Base-by-base conservation (phyloP, 1,284 basidiomycete species). In the Pholiota adiposa region DNA sequence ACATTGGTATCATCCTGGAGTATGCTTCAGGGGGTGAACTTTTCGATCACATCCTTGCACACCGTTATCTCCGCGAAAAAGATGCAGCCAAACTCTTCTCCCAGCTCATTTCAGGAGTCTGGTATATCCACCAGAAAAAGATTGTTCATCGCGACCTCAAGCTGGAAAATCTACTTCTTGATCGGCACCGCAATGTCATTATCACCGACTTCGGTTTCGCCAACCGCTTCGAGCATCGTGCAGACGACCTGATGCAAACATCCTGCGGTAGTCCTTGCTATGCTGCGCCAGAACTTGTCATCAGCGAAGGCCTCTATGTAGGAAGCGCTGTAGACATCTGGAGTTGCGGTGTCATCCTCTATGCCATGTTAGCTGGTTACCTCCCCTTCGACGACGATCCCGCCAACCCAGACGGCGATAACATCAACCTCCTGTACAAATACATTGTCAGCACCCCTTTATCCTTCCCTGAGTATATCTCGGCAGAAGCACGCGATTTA, bases 311-410 rank as follows among this genome's bases (percentile, higher is more conserved):
- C 29, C 84, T 96, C 14, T 99, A 99, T 69, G 94, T 97, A 38
- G 97, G 97, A 21, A 95, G 93, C n/a, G 96, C 97, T 1, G 97
- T 99, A 61, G 97, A 99, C 70, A 97, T 99, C 68, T 99, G 97
- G 97, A 95, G 92, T 12, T 99, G 97, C 69, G 97, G 97, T 63
- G 97, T 99, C 65, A 99, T 99, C 68, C 85, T 99, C 5, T 99
- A 98, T 74, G 97, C 97, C 58, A 99, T 99, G 97, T 87, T 99
- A 11, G 96, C 97, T 1, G 97, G 97, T 7, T 99, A 99, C 73
- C 88, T 99, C 31, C 97, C 97, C n/a, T 99, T 98, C 75, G 97
- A 99, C 76, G 97, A 99, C 74, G 97, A 99, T 76, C 97, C 97
- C 1, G 91, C 90, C 31, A 99, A 99, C 75, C 97, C 97, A 2